phyloP scores from a whole-genome alignment of 768 basidiomycete genomes.

The Royoungia palumana region DNA sequence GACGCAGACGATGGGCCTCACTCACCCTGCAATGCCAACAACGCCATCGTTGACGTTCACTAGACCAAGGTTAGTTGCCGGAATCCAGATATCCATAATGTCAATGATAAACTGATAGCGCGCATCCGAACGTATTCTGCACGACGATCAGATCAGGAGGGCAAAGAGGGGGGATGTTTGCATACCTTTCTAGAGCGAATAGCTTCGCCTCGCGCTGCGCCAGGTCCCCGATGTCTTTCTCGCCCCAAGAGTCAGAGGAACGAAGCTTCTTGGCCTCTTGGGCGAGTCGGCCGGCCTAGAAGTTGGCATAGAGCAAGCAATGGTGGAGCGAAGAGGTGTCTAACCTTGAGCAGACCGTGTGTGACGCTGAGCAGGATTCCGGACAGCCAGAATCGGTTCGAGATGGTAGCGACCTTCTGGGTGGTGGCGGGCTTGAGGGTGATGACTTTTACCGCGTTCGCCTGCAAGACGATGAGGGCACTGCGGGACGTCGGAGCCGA shows the following conservation, averaged over 20 bases:
- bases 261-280: slow-evolving; percentile 57
- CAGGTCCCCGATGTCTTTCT: slow-evolving; percentile 67
- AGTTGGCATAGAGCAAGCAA: neutral
- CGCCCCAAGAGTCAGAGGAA: slow-evolving; percentile 43
- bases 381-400: slow-evolving; percentile 84
- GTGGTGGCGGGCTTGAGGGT: slow-evolving; percentile 57
- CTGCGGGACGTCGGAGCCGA: neutral
- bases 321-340: neutral
- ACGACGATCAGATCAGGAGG: slow-evolving; percentile 5
- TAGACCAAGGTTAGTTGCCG: slow-evolving; percentile 76
- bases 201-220: slow-evolving; percentile 63
- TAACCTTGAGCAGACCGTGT: slow-evolving; percentile 66
- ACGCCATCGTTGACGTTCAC: slow-evolving; percentile 79
- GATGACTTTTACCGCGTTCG: slow-evolving; percentile 64
- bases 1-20: slow-evolving; percentile 15
- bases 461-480: slow-evolving; percentile 36
- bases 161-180: slow-evolving; percentile 4
- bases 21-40: slow-evolving; percentile 83
- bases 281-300: slow-evolving; percentile 57
- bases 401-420: slow-evolving; percentile 55
- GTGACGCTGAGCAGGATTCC: slow-evolving; percentile 81
- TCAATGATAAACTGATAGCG: slow-evolving; percentile 84
- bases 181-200: slow-evolving; percentile 53
- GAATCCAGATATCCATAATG: slow-evolving; percentile 84
- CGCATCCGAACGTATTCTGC: slow-evolving; percentile 59